Evolutionary conservation across 371 early-diverging fungal genomes (phyloP).

Genomic region (Mortierella sp.): DNA sequence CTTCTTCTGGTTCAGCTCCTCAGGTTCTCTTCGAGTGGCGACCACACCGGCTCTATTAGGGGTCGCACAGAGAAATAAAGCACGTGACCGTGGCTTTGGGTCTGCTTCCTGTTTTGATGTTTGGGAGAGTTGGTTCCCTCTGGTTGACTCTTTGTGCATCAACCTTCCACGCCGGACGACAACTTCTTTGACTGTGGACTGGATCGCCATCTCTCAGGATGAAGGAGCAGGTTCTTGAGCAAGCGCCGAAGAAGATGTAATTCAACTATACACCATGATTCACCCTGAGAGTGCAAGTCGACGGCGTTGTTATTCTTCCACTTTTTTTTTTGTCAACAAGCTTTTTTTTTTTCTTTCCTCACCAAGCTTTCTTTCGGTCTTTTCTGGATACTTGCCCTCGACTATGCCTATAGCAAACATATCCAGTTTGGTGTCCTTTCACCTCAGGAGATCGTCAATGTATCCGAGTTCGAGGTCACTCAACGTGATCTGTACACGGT

Average conservation of each 20-base stretch:
- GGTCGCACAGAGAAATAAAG: background rate
- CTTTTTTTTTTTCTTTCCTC: too few relatives aligned
- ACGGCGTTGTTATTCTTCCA: too few relatives aligned
- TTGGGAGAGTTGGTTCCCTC: background rate
- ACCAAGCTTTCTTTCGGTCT: conserved; percentile 1
- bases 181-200: conserved; percentile 11
- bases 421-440: conserved; percentile 93
- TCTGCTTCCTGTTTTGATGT: background rate
- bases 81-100: conserved; percentile 5
- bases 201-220: conserved; percentile 54
- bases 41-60: conserved; percentile 31
- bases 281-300: too few relatives aligned
- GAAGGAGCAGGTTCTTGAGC: conserved; percentile 84
- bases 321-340: too few relatives aligned
- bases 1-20: background rate
- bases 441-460: conserved; percentile 82
- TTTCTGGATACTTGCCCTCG: background rate
- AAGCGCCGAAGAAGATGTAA: conserved; percentile 86
- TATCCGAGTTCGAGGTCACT: conserved; percentile 90
- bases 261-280: conserved; percentile 4
- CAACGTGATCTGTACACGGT: conserved; percentile 93
- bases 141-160: conserved; percentile 7
- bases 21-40: conserved; percentile 29
- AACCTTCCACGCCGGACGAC: conserved; percentile 12
- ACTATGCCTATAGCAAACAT: conserved; percentile 67